Conservation (phyloP, 2,329 filamentous ascomycete species). For the Fusarium musae region DNA sequence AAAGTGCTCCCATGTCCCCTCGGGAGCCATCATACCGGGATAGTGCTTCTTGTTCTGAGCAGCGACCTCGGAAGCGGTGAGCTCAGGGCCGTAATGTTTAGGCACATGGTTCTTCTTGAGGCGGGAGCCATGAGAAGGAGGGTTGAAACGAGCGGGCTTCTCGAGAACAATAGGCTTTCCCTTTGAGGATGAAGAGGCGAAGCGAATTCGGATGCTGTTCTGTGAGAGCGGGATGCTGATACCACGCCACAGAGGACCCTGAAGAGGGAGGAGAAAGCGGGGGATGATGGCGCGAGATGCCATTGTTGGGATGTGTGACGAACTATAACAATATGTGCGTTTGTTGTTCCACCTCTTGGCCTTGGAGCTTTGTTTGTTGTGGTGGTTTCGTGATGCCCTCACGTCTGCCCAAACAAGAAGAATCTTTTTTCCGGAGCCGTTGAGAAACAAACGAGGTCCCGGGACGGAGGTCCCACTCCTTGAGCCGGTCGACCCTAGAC, state of each 20-base stretch:
- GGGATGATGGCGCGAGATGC: slow-evolving; percentile 67
- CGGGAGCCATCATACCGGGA: slow-evolving; percentile 87
- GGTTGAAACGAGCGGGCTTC: slow-evolving; percentile 89
- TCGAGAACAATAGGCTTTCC: slow-evolving; percentile 78
- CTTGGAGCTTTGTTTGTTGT: slow-evolving; percentile 21
- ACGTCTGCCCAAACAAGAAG: slow-evolving; percentile 26
- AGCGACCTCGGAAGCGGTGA: slow-evolving; percentile 72
- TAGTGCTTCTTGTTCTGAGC: slow-evolving; percentile 79
- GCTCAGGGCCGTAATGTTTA: slow-evolving; percentile 78
- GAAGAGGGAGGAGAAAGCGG: slow-evolving; percentile 74
- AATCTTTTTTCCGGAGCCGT: slow-evolving; percentile 42
- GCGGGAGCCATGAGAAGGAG: slow-evolving; percentile 85
- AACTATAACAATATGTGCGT: neutral
- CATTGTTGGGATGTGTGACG: slow-evolving; percentile 45
- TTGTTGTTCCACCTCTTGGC: slow-evolving; percentile 5
- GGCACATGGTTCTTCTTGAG: slow-evolving; percentile 67
- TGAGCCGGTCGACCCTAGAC: slow-evolving; percentile 4
- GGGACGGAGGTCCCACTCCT: slow-evolving; percentile 32
- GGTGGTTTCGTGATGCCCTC: slow-evolving; percentile 35
- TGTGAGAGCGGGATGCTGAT: slow-evolving; percentile 51
- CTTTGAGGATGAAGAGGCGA: slow-evolving; percentile 44
- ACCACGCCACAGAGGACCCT: slow-evolving; percentile 65
- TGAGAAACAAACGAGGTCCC: slow-evolving; percentile 19
- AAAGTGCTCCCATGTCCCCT: slow-evolving; percentile 84
- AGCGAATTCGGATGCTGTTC: slow-evolving; percentile 50